Base-by-base conservation (phyloP, 352 stramenopile species). In the Peronosclerospora sorghi region DNA sequence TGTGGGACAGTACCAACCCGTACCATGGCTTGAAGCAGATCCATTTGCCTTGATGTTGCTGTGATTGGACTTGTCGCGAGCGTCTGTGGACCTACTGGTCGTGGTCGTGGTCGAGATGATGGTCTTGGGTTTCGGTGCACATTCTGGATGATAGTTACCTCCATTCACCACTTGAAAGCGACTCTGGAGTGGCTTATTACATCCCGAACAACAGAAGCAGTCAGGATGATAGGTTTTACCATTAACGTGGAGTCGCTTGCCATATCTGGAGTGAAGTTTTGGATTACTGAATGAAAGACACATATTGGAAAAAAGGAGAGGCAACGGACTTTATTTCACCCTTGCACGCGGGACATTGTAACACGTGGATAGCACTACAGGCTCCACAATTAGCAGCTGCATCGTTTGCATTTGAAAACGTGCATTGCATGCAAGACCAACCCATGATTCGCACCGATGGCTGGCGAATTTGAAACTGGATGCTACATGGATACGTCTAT, bases 151-250 rank as follows among this genome's bases (percentile, higher is more conserved):
- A 43, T 72, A 79, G 32, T 56, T 66, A 26, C 42, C 51, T 2
- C 51, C 56, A 27, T 65, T 58, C 19, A 65, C 47, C n/a, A 62
- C 51, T 27, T 73, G 56, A 29, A 77, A 54, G 27, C 55, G 62
- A 73, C 49, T 65, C 24, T 51, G 54, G 39, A 51, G 40, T 37
- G 44, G 51, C 8, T 34, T 39, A 8, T 65, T 54, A 45, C 68
- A 80, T 8, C 51, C 55, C 28, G 50, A 55, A 40, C 68, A 80
- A 44, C 54, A 63, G 52, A 80, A 80, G 26, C 68, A 80, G 45
- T 61, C 57, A 0, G 59, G 59, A 34, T 80, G 68, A 34, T 71
- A 80, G 2, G 47, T 63, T 14, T 59, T 45, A 2, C 57, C 64
- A 14, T 62, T 56, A 29, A 71, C 64, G 21, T 62, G 50, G n/a